Evolutionary conservation across 306 rosid genomes (phyloP), one percentile per base, ranked within the genome.

Genomic region (Echinosophora koreensis): DNA sequence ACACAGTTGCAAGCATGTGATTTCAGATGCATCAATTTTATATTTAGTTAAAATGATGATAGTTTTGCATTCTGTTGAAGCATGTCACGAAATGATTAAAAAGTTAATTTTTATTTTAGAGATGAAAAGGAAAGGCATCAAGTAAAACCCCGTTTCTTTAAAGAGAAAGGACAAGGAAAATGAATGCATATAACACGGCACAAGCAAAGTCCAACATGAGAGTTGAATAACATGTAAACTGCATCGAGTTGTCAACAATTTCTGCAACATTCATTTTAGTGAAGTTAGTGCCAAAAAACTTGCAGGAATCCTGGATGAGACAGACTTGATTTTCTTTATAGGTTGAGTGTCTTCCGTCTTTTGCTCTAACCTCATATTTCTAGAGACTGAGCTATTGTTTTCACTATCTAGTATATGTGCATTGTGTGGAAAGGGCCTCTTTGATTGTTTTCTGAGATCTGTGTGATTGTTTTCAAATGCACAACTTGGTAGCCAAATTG

Each of bases 1-100:
- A 54, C 67, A 41, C 55, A 35, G 61, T 62, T 17, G 67, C 56
- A 51, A 27, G 46, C 63, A 47, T 64, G 71, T 35, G 38, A 77
- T 51, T 58, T 34, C 9, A 49, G 70, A 18, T 8, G 22, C 47
- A 27, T 13, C 39, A 30, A 64, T 49, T 61, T 15, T 41, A 30
- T 34, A 8, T 42, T 72, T 72, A 71, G 8, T 39, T 66, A 49
- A 6, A 17, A 62, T 11, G 60, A 10, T 41, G 51, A 56, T 18
- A 56, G 55, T 50, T 71, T 56, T 52, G 5, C 34, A 28, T 59
- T 15, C 41, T 38, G 47, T 50, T 67, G 46, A 51, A 60, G 49
- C 37, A 4, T 60, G 14, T 62, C 50, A 38, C 28, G 18, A 67
- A 73, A 60, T 59, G 81, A 54, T 63, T 52, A 30, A 71, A 30